Base-by-base conservation (phyloP, 441 rosid genomes). In the Aleurites moluccanus region DNA sequence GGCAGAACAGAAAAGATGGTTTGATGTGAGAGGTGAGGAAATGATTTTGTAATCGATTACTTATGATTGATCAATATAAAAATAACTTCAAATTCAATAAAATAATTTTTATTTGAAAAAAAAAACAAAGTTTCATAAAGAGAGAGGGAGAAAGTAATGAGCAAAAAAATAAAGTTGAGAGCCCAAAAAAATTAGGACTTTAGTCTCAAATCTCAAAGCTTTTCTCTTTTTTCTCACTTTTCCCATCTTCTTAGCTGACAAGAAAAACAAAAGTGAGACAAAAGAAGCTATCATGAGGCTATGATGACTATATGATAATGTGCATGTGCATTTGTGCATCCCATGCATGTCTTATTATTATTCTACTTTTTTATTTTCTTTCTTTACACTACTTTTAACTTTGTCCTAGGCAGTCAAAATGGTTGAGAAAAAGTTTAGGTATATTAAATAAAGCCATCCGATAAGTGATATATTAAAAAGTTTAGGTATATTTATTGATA, bases 11-110 rank as follows among this genome's bases (percentile, higher is more conserved):
- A 82, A 87, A 85, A 83, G 88, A 79, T 77, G 77, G 84, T 68
- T 49, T 82, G 88, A 86, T 86, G 85, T 88, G 88, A 88, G 83
- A 80, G 80, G 81, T 84, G 82, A 85, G 74, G 81, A 85, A 86
- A 88, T 88, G 83, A 88, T 90, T 88, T 90, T 86, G 94, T 86
- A 90, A 90, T 90, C 90, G 92, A 90, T 86, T 88, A 87, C 92
- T 88, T 86, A 90, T 90, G 89, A 90, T 90, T 88, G 90, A 81
- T 78, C 42, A 75, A 70, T 60, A 59, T 11, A 14, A 21, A 9
- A 9, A 2, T 52, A 52, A 15, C 18, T 27, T n/a, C 1, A n/a
- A n/a, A n/a, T n/a, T n/a, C n/a, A n/a, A n/a, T n/a, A n/a, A n/a
- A n/a, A n/a, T n/a, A n/a, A n/a, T n/a, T n/a, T n/a, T n/a, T n/a